Percentiles rank a stretch among this genome's conserved stretches.
phyloP scores from a whole-genome alignment of 176 grass and related monocot genomes.

The Aegilops speltoides region DNA sequence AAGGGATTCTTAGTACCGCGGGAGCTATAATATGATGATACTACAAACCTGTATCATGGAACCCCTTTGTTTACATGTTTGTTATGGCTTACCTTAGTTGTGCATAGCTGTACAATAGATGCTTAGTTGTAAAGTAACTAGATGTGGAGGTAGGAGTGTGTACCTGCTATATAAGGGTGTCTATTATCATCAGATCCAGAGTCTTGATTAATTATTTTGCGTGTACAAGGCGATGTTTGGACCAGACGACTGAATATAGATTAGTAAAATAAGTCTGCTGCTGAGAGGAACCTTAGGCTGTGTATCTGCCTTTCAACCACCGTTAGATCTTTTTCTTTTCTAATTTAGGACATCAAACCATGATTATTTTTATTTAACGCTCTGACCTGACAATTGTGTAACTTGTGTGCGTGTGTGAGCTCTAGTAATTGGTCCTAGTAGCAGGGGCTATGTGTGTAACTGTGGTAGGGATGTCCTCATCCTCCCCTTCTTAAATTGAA shows the following conservation, averaged over 20 bases:
- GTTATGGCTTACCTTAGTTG: neutral
- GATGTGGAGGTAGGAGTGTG: neutral
- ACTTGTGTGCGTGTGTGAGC: neutral
- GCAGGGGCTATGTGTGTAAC: too few species aligned
- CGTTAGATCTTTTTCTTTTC: neutral
- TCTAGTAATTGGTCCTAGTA: too few species aligned
- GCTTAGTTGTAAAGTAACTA: slow-evolving; percentile 33
- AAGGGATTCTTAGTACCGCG: neutral
- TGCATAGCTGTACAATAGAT: slow-evolving; percentile 46
- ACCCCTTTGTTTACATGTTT: neutral
- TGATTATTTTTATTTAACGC: neutral
- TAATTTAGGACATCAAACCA: neutral
- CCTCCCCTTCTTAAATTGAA: too few species aligned
- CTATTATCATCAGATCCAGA: neutral
- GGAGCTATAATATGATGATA: slow-evolving; percentile 16
- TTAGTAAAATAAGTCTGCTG: neutral
- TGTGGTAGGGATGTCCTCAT: too few species aligned
- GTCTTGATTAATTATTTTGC: neutral
- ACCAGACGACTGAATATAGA: neutral
- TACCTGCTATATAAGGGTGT: neutral
- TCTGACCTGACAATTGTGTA: neutral
- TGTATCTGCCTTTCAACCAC: neutral
- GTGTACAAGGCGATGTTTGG: neutral
- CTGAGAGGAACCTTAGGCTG: neutral
- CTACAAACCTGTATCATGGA: neutral